Evolutionary conservation across 768 basidiomycete genomes (phyloP).

Genomic region (Lanmaoa pseudosensibilis): DNA sequence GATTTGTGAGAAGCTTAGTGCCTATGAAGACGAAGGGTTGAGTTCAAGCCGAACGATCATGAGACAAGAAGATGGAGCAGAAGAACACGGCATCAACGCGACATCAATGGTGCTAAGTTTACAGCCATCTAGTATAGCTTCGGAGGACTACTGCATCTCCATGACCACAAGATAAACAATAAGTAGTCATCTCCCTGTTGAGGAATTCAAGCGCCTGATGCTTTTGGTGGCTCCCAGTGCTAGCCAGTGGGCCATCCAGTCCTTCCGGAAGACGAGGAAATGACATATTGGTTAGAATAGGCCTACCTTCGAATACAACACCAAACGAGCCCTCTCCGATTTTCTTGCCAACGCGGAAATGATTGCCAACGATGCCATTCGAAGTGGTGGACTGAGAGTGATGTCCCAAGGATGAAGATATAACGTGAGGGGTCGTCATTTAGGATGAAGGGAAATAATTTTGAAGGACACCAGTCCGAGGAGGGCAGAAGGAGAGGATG

Average conservation of each 20-base stretch:
- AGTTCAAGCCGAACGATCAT: conserved; percentile 8
- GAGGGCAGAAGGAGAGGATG: conserved; percentile 24
- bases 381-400: conserved; percentile 60
- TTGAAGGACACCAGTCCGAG: conserved; percentile 31
- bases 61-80: conserved; percentile 1
- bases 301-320: conserved; percentile 91
- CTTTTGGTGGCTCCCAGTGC: conserved; percentile 4
- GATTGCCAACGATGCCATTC: conserved; percentile 75
- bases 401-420: conserved; percentile 73
- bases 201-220: conserved; percentile 14
- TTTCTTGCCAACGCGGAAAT: conserved; percentile 94
- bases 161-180: conserved; percentile 5
- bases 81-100: conserved; percentile 1
- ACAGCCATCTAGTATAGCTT: conserved; percentile 5
- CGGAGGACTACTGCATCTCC: conserved; percentile 6
- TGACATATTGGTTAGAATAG: not conserved
- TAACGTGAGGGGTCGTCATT: conserved; percentile 84
- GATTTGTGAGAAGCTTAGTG: conserved; percentile 78
- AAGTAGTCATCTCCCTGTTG: conserved; percentile 2
- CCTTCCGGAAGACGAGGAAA: not conserved
- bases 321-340: conserved; percentile 99
- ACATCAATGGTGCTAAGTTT: conserved; percentile 6
- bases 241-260: not conserved
- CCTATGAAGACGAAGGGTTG: conserved; percentile 46
- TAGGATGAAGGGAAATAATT: conserved; percentile 4